These are phyloP conservation scores for Teunomyces aglyptinius DNA, from an alignment of 805 yeast genomes.

Conservation along the genomic window DNA sequence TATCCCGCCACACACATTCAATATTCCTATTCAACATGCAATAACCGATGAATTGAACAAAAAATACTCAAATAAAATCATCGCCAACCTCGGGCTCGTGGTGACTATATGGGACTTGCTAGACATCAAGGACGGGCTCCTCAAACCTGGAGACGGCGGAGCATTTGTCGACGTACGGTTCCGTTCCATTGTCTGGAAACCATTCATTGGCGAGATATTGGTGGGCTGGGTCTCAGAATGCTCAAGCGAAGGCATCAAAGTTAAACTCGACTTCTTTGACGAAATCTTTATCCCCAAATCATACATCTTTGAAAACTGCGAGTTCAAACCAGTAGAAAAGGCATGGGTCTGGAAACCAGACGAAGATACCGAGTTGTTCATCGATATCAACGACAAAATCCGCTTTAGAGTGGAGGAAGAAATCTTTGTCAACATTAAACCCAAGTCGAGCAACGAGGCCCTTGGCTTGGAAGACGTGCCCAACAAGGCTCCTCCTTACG, in stretches of 20 bases:
- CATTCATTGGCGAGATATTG: constrained; percentile 89
- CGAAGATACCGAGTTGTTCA: constrained; percentile 70
- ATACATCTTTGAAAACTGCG: constrained; percentile 75
- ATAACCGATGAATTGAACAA: constrained; percentile 76
- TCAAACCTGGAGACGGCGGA: constrained; percentile 95
- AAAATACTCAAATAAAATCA: constrained; percentile 82
- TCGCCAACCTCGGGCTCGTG: constrained; percentile 81
- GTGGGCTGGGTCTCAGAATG: constrained; percentile 93
- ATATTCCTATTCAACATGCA: constrained; percentile 67
- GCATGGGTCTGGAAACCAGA: constrained; percentile 95
- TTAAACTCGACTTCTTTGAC: constrained; percentile 83
- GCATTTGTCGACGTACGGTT: constrained; percentile 72
- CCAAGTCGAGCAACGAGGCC: constrained; percentile 62
- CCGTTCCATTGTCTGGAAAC: constrained; percentile 81
- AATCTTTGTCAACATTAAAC: constrained; percentile 78
- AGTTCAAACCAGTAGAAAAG: constrained; percentile 67
- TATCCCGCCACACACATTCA: constrained; percentile 82
- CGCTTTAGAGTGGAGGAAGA: constrained; percentile 91
- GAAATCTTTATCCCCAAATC: constrained; percentile 87
- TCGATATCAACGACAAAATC: constrained; percentile 89
- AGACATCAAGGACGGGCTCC: constrained; percentile 80
- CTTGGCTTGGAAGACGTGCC: constrained; percentile 35
- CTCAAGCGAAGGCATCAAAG: constrained; percentile 81
- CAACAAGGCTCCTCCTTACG: constrained; percentile 71
- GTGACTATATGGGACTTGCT: constrained; percentile 81